A percentile compares a stretch with the other conserved stretches of the same genome.
These are phyloP conservation scores for slime mould (Dictyostelium discoideum) DNA, from an alignment of 78 protist genomes.

Conservation along the genomic window dicty_2.7 NC_007089.4:4643501-4644000, in stretches of 20 bases:
- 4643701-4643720: background rate
- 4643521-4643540: too few relatives aligned
- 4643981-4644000: background rate
- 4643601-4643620: too few relatives aligned
- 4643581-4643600: background rate
- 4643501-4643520: too few relatives aligned
- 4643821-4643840: background rate
- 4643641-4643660: background rate
- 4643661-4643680: background rate
- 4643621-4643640: background rate
- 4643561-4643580: background rate
- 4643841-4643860: background rate
- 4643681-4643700: background rate
- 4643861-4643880: background rate
- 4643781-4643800: conserved; percentile 48
- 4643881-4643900: conserved; percentile 15
- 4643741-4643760: conserved; percentile 13
- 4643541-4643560: background rate
- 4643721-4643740: conserved; percentile 24
- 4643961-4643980: background rate
- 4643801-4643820: background rate
- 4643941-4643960: conserved; percentile 22
- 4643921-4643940: background rate
- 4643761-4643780: background rate
- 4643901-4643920: background rate